Evolutionary conservation across 2,329 filamentous ascomycete genomes (phyloP).

Genomic region (Ophiocordyceps camponoti-leonardi): DNA sequence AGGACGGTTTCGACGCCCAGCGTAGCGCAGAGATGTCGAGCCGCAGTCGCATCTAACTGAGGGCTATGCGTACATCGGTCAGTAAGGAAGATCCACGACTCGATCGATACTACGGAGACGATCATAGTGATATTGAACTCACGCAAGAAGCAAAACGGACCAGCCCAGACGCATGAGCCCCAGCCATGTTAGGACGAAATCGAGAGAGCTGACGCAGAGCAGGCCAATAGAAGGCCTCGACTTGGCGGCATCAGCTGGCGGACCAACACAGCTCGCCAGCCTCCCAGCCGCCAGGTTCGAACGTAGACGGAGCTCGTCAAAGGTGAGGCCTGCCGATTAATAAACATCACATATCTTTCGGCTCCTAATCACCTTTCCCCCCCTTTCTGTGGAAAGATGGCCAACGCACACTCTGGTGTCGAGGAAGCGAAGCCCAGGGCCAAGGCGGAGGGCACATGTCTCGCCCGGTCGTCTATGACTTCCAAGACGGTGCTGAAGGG

Average conservation of each 20-base stretch:
- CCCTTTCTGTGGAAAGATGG: too few species aligned
- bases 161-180: constrained; percentile 37
- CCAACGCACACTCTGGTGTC: not conserved
- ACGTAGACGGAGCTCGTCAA: not conserved
- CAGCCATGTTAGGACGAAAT: constrained; percentile 43
- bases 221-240: constrained; percentile 19
- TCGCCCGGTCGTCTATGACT: constrained; percentile 31
- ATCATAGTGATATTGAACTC: too few species aligned
- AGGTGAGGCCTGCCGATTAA: not conserved
- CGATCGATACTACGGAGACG: too few species aligned
- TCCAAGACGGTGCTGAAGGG: constrained; percentile 28
- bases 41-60: constrained; percentile 25
- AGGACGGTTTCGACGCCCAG: constrained; percentile 26
- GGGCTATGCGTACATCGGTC: constrained; percentile 20
- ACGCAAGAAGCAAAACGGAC: constrained; percentile 39
- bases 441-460: constrained; percentile 15
- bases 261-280: not conserved
- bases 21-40: constrained; percentile 32
- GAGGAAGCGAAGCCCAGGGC: constrained; percentile 31
- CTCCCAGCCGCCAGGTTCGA: not conserved
- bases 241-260: not conserved
- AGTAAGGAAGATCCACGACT: not conserved
- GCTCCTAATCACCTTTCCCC: too few species aligned
- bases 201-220: constrained; percentile 35
- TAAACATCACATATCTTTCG: not conserved